phyloP scores from a whole-genome alignment of 208 protist genomes.

The Acanthamoeba sp. region DNA sequence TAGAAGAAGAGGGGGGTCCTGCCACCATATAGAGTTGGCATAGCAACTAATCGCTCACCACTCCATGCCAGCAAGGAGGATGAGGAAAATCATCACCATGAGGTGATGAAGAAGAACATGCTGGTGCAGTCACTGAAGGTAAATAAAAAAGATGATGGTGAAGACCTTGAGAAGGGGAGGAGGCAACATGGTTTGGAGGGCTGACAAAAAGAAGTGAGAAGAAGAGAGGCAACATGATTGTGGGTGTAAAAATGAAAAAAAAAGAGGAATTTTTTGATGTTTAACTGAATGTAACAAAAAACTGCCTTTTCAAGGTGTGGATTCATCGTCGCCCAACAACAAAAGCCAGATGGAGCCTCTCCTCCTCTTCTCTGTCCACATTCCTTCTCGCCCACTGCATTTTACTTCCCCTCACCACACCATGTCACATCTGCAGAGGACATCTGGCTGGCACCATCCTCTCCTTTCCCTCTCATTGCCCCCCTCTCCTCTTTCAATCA shows the following conservation, averaged over 20 bases:
- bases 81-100: too few species aligned
- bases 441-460: slow-evolving; percentile 3
- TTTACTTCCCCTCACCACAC: background rate
- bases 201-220: background rate
- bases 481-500: slow-evolving; percentile 8
- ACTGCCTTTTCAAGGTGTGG: background rate
- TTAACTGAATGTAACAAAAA: background rate
- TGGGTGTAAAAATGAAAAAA: background rate
- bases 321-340: background rate
- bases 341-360: background rate
- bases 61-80: too few species aligned
- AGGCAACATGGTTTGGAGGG: too few species aligned
- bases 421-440: background rate
- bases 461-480: slow-evolving; percentile 2
- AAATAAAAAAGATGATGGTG: too few species aligned
- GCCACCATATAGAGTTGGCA: too few species aligned
- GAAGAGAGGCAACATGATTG: background rate
- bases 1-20: too few species aligned
- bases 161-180: too few species aligned
- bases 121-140: too few species aligned
- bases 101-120: too few species aligned
- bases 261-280: background rate
- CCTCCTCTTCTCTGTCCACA: slow-evolving; percentile 19
- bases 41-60: too few species aligned
- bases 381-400: slow-evolving; percentile 7